phyloP scores from a whole-genome alignment of 129 eudicot genomes.

The Chrysanthemum seticuspe region DNA sequence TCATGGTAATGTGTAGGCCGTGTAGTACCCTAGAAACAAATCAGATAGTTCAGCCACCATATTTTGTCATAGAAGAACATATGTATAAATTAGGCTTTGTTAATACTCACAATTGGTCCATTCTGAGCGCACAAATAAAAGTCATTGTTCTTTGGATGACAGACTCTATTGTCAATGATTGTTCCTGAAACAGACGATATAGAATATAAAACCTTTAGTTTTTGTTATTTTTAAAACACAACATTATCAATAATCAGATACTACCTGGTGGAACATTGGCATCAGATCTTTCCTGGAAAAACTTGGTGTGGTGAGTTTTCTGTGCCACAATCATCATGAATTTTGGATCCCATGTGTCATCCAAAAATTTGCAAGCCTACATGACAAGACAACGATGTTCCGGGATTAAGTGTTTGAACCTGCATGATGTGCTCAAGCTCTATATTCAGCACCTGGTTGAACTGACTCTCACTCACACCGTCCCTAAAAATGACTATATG shows the following conservation, averaged over 20 bases:
- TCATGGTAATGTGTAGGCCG: slow-evolving; percentile 81
- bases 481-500: slow-evolving; percentile 68
- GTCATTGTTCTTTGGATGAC: slow-evolving; percentile 49
- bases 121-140: too few relatives aligned
- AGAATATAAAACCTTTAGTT: background rate
- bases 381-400: slow-evolving; percentile 47
- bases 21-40: slow-evolving; percentile 49
- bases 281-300: slow-evolving; percentile 45
- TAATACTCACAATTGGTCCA: too few relatives aligned
- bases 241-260: background rate
- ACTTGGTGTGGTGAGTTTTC: slow-evolving; percentile 75
- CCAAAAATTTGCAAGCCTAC: slow-evolving; percentile 28
- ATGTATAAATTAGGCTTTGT: too few relatives aligned
- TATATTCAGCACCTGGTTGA: slow-evolving; percentile 64
- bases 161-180: slow-evolving; percentile 54
- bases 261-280: slow-evolving; percentile 83
- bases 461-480: slow-evolving; percentile 76
- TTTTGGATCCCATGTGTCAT: slow-evolving; percentile 60
- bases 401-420: slow-evolving; percentile 44
- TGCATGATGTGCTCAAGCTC: slow-evolving; percentile 69
- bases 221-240: background rate
- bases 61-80: too few relatives aligned
- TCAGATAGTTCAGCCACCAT: too few relatives aligned
- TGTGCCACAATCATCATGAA: slow-evolving; percentile 66
- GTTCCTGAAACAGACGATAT: slow-evolving; percentile 43